phyloP scores from a whole-genome alignment of 139 green algal species.

The Limnomonas spitsbergensis region DNA sequence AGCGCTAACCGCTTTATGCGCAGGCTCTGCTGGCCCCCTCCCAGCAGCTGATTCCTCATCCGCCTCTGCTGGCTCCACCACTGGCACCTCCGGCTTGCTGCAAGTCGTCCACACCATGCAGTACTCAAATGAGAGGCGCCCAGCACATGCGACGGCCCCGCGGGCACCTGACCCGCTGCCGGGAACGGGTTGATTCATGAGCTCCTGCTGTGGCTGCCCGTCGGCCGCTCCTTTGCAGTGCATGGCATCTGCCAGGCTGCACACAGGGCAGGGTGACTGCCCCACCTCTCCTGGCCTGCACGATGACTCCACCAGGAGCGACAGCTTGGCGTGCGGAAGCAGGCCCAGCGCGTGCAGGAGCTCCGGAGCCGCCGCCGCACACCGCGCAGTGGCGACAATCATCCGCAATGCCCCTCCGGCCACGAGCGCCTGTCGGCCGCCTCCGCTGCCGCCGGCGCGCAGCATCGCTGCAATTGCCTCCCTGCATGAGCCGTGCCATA shows the following conservation, averaged over 20 bases:
- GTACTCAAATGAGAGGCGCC: background rate
- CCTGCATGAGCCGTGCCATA: slow-evolving; percentile 1
- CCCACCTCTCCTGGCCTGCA: too few species aligned
- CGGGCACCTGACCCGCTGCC: background rate
- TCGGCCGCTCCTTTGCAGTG: background rate
- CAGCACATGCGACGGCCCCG: background rate
- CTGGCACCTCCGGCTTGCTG: slow-evolving; percentile 6
- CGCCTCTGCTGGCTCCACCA: background rate
- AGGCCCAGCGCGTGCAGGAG: slow-evolving; percentile 35
- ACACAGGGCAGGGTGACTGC: too few species aligned
- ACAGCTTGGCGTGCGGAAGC: slow-evolving; percentile 8
- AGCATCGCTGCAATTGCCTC: background rate
- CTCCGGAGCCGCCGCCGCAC: slow-evolving; percentile 18
- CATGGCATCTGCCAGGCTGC: background rate
- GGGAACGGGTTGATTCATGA: too few species aligned
- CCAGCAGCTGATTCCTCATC: too few species aligned
- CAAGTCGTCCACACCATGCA: slow-evolving; percentile 6
- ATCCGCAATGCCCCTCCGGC: slow-evolving; percentile 31
- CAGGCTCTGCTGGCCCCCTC: too few species aligned
- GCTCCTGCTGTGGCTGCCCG: background rate
- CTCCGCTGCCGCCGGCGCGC: background rate
- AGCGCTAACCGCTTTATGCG: too few species aligned
- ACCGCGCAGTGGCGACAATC: slow-evolving; percentile 35
- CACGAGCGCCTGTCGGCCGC: background rate
- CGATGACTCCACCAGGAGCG: background rate